Conservation (phyloP, 345 rosid species). For the Populus alba region DNA sequence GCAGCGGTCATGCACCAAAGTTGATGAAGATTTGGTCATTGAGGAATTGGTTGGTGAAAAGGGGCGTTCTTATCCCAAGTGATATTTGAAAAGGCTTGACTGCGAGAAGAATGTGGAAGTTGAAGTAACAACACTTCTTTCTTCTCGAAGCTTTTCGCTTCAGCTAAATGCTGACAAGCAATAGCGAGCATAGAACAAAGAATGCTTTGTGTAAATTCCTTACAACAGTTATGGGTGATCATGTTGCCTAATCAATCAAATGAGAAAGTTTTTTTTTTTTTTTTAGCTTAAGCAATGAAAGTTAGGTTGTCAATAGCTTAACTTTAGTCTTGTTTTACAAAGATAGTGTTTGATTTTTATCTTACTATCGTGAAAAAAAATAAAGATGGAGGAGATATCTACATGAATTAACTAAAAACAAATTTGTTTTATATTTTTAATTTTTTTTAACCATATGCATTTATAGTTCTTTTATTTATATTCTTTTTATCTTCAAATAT, state of each 20-base stretch:
- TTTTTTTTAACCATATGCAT: too few species aligned
- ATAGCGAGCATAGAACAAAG: neutral
- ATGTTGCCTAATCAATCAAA: neutral
- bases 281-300: neutral
- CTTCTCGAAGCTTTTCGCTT: slow-evolving; percentile 3
- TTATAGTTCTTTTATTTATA: too few species aligned
- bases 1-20: slow-evolving; percentile 47
- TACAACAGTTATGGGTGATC: neutral
- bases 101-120: neutral
- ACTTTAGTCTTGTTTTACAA: neutral
- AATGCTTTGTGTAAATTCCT: neutral
- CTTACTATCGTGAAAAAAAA: too few species aligned
- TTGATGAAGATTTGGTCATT: slow-evolving; percentile 12
- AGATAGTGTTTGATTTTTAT: too few species aligned
- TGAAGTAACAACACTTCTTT: neutral
- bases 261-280: neutral
- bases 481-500: too few species aligned
- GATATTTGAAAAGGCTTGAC: neutral
- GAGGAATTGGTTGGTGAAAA: neutral
- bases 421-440: too few species aligned
- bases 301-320: neutral
- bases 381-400: too few species aligned
- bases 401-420: too few species aligned
- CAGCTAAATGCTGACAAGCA: neutral
- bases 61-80: neutral